Base-by-base conservation (phyloP, 306 rosid genomes). In the Crataegus laevigata region DNA sequence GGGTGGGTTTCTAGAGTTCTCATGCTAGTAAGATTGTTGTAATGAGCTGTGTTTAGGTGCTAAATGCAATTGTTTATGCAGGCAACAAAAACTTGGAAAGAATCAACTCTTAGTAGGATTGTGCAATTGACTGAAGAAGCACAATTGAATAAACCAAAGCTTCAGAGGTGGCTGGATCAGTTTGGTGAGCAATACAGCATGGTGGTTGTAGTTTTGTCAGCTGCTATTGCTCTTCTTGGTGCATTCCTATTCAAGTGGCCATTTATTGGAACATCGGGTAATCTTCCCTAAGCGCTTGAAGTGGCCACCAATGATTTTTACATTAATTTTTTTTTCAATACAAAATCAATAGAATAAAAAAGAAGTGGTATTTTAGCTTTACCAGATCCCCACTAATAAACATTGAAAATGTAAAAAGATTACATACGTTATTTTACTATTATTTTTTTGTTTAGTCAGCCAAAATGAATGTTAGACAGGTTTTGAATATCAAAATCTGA, bases 101-200 rank as follows among this genome's bases (percentile, higher is more conserved):
- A 94, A 77, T 92, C 99, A 29, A 94, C 99, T 62, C 90, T 90
- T 60, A 92, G 80, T 85, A 89, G 75, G 88, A 94, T 94, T 82
- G 96, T 94, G 76, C 97, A 94, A 80, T 80, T 94, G 90, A 94
- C 99, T 67, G 96, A 92, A 90, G 97, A 94, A 89, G 97, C 97
- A 61, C 92, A 89, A 71, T 78, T 86, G 85, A 94, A 88, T 82
- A 92, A 86, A 84, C 97, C 99, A 30, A 92, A 85, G 86, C 97
- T 92, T 84, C 93, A 94, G 83, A 90, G 99, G 85, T 94, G 99
- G 99, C 85, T 94, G 71, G 96, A 94, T 80, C 96, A 94, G 82
- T 94, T 92, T 84, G 97, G 99, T 34, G 99, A 94, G 82, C 89
- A 77, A 32, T 94, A 92, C 87, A 94, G 99, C 90, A 89, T 89